Percentiles rank a stretch among this genome's conserved stretches.
Conservation (phyloP, 202 grass and related monocot genomes). For the Digitaria exilis region DNA sequence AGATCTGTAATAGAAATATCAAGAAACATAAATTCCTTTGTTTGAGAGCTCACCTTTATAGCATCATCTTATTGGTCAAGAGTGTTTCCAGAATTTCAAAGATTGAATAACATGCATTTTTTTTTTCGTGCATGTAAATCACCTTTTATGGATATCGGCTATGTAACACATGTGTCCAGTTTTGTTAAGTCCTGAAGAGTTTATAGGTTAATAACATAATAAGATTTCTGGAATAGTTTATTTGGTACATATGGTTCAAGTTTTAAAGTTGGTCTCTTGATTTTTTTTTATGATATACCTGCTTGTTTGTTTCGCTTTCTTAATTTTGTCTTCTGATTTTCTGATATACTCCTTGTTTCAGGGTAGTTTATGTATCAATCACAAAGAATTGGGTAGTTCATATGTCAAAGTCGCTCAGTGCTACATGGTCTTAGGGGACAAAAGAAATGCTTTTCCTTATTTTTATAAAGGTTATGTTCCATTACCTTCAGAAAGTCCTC, state of each 20-base stretch:
- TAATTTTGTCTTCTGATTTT: slow-evolving; percentile 17
- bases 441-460: slow-evolving; percentile 68
- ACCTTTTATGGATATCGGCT: slow-evolving; percentile 10
- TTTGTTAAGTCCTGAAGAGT: neutral
- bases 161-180: neutral
- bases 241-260: slow-evolving; percentile 8
- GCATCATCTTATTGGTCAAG: neutral
- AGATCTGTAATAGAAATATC: neutral
- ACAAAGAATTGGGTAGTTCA: slow-evolving; percentile 43
- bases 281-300: neutral
- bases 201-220: slow-evolving; percentile 11
- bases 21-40: neutral
- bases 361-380: slow-evolving; percentile 45
- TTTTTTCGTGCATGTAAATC: neutral
- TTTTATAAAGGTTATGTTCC: slow-evolving; percentile 78
- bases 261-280: neutral
- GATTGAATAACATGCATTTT: neutral
- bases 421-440: slow-evolving; percentile 68
- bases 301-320: neutral
- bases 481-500: slow-evolving; percentile 22
- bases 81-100: neutral
- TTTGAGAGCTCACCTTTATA: neutral
- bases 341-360: slow-evolving; percentile 44
- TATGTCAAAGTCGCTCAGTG: slow-evolving; percentile 80
- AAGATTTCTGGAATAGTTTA: neutral